phyloP scores from a whole-genome alignment of 371 early-diverging fungal species.

The Mucor mucedo region DNA sequence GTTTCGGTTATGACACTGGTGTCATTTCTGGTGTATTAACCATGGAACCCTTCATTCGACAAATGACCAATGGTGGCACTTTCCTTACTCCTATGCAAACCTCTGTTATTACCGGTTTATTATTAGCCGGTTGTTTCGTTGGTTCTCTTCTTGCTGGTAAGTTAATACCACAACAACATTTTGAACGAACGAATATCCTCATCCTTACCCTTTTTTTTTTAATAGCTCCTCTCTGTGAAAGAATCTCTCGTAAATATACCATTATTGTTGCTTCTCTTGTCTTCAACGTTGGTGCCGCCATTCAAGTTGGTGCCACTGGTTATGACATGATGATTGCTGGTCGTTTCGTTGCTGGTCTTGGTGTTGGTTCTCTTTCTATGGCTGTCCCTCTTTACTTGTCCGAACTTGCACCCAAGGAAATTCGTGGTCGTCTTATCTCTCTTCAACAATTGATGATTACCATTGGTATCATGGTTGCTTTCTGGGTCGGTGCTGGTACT shows the following conservation, averaged over 20 bases:
- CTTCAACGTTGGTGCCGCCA: conserved; percentile 46
- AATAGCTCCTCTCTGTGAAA: conserved; percentile 42
- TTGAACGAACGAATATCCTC: background rate
- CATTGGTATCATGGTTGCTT: conserved; percentile 55
- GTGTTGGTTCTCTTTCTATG: conserved; percentile 79
- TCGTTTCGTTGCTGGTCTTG: conserved; percentile 78
- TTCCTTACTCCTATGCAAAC: conserved; percentile 41
- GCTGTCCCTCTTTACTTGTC: conserved; percentile 59
- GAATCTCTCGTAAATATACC: conserved; percentile 46
- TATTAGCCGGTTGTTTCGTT: conserved; percentile 57
- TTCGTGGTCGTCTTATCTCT: conserved; percentile 57
- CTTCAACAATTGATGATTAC: conserved; percentile 55
- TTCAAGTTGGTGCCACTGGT: conserved; percentile 60
- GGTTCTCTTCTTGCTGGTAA: conserved; percentile 55
- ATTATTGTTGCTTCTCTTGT: conserved; percentile 42
- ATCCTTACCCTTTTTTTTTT: background rate
- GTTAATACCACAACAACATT: background rate
- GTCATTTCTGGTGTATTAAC: conserved; percentile 55
- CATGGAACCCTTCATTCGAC: conserved; percentile 46
- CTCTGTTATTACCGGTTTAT: conserved; percentile 51
- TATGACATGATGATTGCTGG: conserved; percentile 66
- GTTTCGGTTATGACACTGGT: conserved; percentile 63
- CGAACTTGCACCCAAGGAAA: conserved; percentile 64
- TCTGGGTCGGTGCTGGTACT: conserved; percentile 52
- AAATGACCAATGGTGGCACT: conserved; percentile 38